Evolutionary conservation across 257 asterid species (phyloP), one percentile per base, ranked within the genome.

Genomic region (Nicotiana knightiana): DNA sequence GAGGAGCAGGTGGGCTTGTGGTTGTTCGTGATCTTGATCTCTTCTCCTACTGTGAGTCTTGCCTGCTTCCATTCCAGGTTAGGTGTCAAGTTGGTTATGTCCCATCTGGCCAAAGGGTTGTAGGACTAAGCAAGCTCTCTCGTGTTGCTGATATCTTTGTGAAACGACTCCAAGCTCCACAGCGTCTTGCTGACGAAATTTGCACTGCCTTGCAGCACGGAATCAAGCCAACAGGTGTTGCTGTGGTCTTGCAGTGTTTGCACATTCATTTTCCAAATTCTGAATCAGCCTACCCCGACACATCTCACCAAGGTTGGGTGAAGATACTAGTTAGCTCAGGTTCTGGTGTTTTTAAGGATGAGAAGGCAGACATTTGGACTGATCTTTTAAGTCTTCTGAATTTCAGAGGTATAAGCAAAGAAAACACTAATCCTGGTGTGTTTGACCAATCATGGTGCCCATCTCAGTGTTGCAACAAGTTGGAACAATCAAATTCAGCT

Each of bases 1-100:
- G 98, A 48, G 99, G 98, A 78, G 86, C 86, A 0, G 99, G 99
- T 6, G 99, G 98, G 77, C 97, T 95, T 63, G 98, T 95, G 58
- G 80, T 92, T 39, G 99, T 95, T 24, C 96, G 99, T 35, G 97
- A 95, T 88, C 89, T 95, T 15, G 94, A 95, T 85, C 90, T 93
- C 77, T 95, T 92, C 89, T 95, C 99, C 0, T 90, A 92, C 54
- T 95, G 99, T 17, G 97, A 95, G 84, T 93, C 97, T 77, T 95
- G 99, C 91, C 86, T 95, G 88, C 94, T 95, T 35, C 99, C 99
- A 0, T 95, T 95, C 88, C 98, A 92, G 77, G 90, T 95, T 33
- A 92, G 89, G 85, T 95, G 99, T 51, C 98, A 95, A 2, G 91
- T 95, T 13, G 98, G 99, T 33, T 95, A 95, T 37, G 89, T 95